phyloP scores from a whole-genome alignment of 345 rosid genomes.

The Turnera subulata region DNA sequence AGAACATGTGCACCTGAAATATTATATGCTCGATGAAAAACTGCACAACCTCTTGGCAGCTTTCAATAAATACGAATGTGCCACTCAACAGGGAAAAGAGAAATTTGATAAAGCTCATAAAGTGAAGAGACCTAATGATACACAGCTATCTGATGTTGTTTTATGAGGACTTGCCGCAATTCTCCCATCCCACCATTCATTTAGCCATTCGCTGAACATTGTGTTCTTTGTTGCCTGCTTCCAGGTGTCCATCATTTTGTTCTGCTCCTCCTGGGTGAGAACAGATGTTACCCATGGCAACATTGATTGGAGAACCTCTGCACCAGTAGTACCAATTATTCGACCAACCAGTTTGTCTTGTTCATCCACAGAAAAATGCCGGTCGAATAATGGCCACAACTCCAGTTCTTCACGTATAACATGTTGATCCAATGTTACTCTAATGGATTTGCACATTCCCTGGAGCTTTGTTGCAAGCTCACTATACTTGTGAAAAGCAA shows the following conservation, averaged over 20 bases:
- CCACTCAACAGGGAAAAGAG: background rate
- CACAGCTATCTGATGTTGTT: slow-evolving; percentile 39
- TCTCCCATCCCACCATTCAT: slow-evolving; percentile 58
- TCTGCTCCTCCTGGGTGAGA: slow-evolving; percentile 59
- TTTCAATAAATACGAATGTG: background rate
- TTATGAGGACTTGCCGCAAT: slow-evolving; percentile 23
- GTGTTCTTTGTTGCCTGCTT: slow-evolving; percentile 62
- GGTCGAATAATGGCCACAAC: slow-evolving; percentile 61
- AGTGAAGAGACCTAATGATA: slow-evolving; percentile 38
- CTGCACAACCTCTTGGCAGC: slow-evolving; percentile 2
- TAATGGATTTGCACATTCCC: slow-evolving; percentile 59
- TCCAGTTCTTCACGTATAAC: slow-evolving; percentile 55
- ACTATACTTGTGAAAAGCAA: slow-evolving; percentile 28
- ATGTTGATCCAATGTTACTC: slow-evolving; percentile 59
- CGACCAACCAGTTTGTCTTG: slow-evolving; percentile 59
- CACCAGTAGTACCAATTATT: slow-evolving; percentile 61
- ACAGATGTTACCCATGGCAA: slow-evolving; percentile 65
- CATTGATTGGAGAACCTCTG: slow-evolving; percentile 67
- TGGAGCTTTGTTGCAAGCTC: slow-evolving; percentile 56
- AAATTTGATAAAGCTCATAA: background rate
- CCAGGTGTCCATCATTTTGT: slow-evolving; percentile 63
- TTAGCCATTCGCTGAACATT: slow-evolving; percentile 63
- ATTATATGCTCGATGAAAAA: slow-evolving; percentile 11
- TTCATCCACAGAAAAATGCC: slow-evolving; percentile 58
- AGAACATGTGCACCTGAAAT: slow-evolving; percentile 1